Percentiles rank a stretch among this genome's conserved stretches.
phyloP scores from a whole-genome alignment of 2,329 filamentous ascomycete species.

The Arthrobotrys megalospora region DNA sequence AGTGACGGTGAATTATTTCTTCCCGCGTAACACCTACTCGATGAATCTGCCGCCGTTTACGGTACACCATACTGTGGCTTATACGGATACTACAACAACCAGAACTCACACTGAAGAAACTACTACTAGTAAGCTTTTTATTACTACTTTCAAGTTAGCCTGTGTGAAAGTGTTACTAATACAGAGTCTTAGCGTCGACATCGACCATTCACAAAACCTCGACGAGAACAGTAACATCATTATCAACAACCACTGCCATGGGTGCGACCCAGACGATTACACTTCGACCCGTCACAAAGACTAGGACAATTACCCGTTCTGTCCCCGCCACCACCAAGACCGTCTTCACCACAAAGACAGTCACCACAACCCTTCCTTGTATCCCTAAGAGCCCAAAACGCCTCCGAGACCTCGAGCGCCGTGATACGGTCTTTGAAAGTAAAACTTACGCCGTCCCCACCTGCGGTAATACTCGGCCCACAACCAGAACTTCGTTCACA shows the following conservation, averaged over 20 bases:
- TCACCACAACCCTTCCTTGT: slow-evolving; percentile 6
- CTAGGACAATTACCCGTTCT: slow-evolving; percentile 8
- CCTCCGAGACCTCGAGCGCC: not conserved
- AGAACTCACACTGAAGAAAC: not conserved
- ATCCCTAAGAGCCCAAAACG: not conserved
- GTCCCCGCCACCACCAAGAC: slow-evolving; percentile 5
- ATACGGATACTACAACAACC: slow-evolving; percentile 1
- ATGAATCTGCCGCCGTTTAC: not conserved
- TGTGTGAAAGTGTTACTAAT: not conserved
- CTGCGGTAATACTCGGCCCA: not conserved
- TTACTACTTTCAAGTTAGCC: too few relatives aligned
- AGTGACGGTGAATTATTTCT: slow-evolving; percentile 13
- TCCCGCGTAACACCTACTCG: not conserved
- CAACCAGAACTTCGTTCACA: not conserved
- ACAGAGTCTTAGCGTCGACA: not conserved
- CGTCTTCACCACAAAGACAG: not conserved
- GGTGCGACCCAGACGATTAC: slow-evolving; percentile 9
- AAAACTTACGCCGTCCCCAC: not conserved
- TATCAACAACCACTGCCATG: not conserved
- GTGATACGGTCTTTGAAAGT: not conserved
- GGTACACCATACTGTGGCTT: slow-evolving; percentile 2
- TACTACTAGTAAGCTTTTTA: not conserved
- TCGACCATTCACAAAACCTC: slow-evolving; percentile 15
- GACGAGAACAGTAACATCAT: not conserved
- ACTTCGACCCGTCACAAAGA: not conserved